Conservation (phyloP, 176 grass and related monocot genomes). For the Zizania latifolia region DNA sequence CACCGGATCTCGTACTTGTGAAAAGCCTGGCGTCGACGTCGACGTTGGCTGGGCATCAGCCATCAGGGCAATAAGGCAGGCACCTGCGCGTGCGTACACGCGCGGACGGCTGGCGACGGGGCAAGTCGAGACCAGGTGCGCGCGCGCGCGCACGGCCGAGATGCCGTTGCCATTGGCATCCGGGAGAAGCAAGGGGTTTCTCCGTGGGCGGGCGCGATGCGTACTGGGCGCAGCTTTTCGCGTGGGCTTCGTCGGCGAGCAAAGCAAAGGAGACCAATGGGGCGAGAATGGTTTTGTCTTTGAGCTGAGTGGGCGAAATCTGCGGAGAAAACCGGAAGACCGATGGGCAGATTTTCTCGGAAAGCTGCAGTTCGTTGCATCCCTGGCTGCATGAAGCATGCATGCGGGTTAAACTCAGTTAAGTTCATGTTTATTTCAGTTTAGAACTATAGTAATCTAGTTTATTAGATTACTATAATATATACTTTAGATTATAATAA, state of each 20-base stretch:
- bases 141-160: background rate
- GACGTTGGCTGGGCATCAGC: slow-evolving; percentile 17
- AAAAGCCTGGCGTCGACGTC: background rate
- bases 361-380: too few species aligned
- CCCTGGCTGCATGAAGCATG: too few species aligned
- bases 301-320: background rate
- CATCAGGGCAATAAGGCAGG: background rate
- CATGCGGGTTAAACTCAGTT: too few species aligned
- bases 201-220: background rate
- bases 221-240: background rate
- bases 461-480: too few species aligned
- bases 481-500: too few species aligned
- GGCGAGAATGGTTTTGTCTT: background rate
- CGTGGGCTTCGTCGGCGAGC: background rate
- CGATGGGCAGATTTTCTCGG: too few species aligned
- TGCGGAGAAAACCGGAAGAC: background rate
- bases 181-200: background rate
- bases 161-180: background rate
- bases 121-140: background rate
- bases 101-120: too few species aligned
- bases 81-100: too few species aligned
- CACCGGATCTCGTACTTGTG: background rate
- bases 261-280: background rate
- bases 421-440: too few species aligned
- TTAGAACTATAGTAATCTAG: too few species aligned